Conservation (phyloP, 768 basidiomycete species). For the Arthromyces matolae region DNA sequence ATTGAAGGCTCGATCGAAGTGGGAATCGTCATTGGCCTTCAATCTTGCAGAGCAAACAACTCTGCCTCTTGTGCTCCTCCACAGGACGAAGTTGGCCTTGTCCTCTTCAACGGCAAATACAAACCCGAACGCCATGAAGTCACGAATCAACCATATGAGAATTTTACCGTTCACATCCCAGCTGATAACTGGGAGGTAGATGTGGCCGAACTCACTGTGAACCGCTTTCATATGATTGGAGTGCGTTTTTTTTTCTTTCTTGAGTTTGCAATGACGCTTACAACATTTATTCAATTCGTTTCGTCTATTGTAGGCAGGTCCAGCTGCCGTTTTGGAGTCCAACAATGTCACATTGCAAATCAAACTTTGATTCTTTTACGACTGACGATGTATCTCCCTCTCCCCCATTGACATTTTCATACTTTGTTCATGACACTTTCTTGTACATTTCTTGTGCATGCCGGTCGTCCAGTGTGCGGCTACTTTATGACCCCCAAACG, state of each 20-base stretch:
- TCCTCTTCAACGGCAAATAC: constrained; percentile 41
- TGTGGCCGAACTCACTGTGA: constrained; percentile 24
- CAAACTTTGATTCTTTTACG: constrained; percentile 18
- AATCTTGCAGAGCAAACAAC: constrained; percentile 28
- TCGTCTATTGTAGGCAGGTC: constrained; percentile 26
- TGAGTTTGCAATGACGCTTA: too few species aligned
- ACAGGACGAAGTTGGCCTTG: constrained; percentile 28
- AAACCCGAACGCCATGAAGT: constrained; percentile 29
- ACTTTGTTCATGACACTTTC: background rate
- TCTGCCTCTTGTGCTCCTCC: constrained; percentile 20
- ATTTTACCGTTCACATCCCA: constrained; percentile 38
- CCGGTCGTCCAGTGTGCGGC: too few species aligned
- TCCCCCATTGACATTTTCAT: background rate
- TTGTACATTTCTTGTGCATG: too few species aligned
- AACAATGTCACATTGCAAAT: too few species aligned
- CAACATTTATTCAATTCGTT: background rate
- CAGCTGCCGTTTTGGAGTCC: constrained; percentile 23
- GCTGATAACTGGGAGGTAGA: constrained; percentile 18
- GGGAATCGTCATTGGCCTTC: constrained; percentile 40
- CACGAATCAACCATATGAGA: constrained; percentile 37
- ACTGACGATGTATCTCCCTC: background rate
- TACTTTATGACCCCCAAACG: too few species aligned
- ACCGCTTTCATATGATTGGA: constrained; percentile 31
- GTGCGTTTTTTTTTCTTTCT: constrained; percentile 14
- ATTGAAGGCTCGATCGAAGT: constrained; percentile 40